Percentiles rank a stretch among this genome's conserved stretches.
phyloP scores from a whole-genome alignment of 139 green algal genomes.

The Mesostigma viride region DNA sequence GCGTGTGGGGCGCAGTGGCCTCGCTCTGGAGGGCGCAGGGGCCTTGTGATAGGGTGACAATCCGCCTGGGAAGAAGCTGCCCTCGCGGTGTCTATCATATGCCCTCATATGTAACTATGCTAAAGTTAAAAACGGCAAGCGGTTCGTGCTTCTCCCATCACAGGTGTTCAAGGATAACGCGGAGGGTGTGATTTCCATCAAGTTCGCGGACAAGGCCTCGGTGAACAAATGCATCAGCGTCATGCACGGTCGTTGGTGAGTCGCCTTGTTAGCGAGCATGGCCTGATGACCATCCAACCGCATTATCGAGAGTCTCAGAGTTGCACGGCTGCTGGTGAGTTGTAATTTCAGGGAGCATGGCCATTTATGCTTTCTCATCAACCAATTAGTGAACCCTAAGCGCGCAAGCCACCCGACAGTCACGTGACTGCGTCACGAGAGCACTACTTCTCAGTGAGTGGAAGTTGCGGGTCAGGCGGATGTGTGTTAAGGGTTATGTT shows the following conservation, averaged over 20 bases:
- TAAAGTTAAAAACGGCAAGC: too few species aligned
- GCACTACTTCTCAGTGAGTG: too few species aligned
- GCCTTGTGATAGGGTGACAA: too few species aligned
- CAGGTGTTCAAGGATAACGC: slow-evolving; percentile 46
- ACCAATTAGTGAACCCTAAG: not conserved
- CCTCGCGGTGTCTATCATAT: too few species aligned
- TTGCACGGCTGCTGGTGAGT: not conserved
- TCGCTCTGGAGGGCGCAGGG: too few species aligned
- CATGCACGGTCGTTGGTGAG: slow-evolving; percentile 73
- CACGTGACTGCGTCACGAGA: too few species aligned
- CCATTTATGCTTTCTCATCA: not conserved
- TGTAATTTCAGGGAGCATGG: not conserved
- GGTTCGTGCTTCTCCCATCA: not conserved
- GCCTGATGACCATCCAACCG: not conserved
- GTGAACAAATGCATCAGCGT: slow-evolving; percentile 57
- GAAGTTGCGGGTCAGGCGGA: too few species aligned
- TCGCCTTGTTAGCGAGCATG: not conserved
- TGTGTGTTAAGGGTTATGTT: too few species aligned
- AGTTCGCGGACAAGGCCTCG: slow-evolving; percentile 56
- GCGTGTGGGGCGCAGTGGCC: too few species aligned
- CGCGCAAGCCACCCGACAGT: not conserved
- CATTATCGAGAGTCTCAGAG: not conserved
- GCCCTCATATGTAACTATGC: too few species aligned
- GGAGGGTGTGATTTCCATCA: slow-evolving; percentile 66
- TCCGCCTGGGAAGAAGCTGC: too few species aligned